phyloP scores from a whole-genome alignment of 352 stramenopile genomes.

The Phytopythium aichiense region DNA sequence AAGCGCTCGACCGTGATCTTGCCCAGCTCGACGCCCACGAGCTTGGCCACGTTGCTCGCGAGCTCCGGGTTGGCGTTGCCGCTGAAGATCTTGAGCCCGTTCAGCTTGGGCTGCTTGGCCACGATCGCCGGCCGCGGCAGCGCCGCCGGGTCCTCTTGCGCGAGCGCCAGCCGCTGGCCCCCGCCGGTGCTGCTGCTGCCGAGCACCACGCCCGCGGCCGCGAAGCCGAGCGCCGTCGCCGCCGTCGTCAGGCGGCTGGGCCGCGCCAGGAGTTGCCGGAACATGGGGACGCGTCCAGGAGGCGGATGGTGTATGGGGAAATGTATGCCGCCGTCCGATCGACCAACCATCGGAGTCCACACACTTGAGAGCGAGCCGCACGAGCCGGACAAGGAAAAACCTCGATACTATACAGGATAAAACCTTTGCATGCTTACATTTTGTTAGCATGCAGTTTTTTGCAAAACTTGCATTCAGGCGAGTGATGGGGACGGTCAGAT shows the following conservation, averaged over 20 bases:
- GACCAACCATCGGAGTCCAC: background rate
- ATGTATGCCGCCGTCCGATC: background rate
- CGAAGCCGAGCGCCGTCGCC: slow-evolving; percentile 44
- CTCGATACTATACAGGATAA: too few relatives aligned
- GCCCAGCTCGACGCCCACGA: slow-evolving; percentile 96
- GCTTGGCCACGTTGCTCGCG: slow-evolving; percentile 95
- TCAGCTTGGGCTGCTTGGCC: slow-evolving; percentile 87
- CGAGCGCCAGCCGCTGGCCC: slow-evolving; percentile 26
- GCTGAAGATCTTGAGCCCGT: slow-evolving; percentile 96
- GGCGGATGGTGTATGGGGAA: background rate
- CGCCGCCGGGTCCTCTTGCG: slow-evolving; percentile 40
- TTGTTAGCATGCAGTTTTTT: too few relatives aligned
- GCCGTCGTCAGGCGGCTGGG: slow-evolving; percentile 42
- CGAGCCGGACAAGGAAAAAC: too few relatives aligned
- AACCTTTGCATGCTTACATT: too few relatives aligned
- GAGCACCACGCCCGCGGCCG: slow-evolving; percentile 35
- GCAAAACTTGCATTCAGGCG: too few relatives aligned
- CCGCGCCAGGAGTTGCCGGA: slow-evolving; percentile 62
- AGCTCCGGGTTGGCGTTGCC: slow-evolving; percentile 98
- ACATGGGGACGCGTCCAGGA: slow-evolving; percentile 29
- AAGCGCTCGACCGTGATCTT: slow-evolving; percentile 98
- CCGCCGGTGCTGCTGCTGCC: slow-evolving; percentile 24
- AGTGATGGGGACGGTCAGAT: too few relatives aligned
- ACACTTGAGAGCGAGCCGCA: too few relatives aligned
- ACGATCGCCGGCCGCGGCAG: slow-evolving; percentile 54